Evolutionary conservation across 129 eudicot genomes (phyloP), one percentile per base, ranked within the genome.

Genomic region (Escallonia herrerae): DNA sequence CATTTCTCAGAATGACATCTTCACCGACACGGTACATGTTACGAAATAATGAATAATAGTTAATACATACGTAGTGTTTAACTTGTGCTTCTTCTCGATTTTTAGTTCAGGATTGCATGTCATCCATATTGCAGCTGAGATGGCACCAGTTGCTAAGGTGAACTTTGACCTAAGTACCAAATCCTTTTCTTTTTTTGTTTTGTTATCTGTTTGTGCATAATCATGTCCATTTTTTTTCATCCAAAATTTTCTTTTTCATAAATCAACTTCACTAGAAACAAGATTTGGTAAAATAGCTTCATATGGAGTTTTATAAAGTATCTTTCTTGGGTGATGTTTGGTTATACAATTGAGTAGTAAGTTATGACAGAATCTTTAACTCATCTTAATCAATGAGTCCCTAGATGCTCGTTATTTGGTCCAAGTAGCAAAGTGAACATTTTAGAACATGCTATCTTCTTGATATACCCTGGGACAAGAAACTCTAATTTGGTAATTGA

Each of bases 91-190:
- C 49, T 58, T 62, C 49, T 74, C 76, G 54, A 76, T 76, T 8
- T 67, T 63, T 73, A 93, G 98, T 84, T 68, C 87, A 66, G 90
- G 89, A 77, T 79, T 93, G 68, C 91, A 88, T 83, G 79, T 93
- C 61, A 70, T 93, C 69, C 98, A 93, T 64, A 88, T 93, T 67
- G 98, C 96, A 48, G 98, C 98, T 33, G 98, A 93, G 89, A 88
- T 93, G 98, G 98, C 98, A 60, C 98, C 98, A 49, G 98, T 93
- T 80, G 98, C 98, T 40, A 93, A 93, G 96, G 98, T 93, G 66
- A 58, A 44, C 42, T 52, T 54, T 43, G 51, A 67, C 56, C 10
- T 52, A 7, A 56, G 44, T 43, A 62, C 46, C 54, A 42, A 49
- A 3, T 8, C 1, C 11, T 33, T 61, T 15, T 42, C 44, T 22